phyloP scores from a whole-genome alignment of 2,329 filamentous ascomycete species.

The Phyllosticta citriasiana region DNA sequence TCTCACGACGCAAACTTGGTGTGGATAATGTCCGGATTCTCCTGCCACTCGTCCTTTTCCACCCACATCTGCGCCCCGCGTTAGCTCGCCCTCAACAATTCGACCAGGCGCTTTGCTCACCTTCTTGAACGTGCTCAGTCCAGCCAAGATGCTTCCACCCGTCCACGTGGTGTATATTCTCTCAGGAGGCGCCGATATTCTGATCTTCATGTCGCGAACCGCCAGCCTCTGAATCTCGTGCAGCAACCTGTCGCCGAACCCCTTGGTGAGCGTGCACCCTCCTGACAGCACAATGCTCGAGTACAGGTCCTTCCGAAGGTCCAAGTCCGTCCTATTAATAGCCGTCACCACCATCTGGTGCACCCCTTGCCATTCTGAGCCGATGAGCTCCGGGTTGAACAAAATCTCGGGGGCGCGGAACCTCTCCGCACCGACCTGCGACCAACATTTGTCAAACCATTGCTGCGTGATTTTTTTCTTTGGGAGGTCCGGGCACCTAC shows the following conservation, averaged over 20 bases:
- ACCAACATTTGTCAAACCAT: conserved; percentile 10
- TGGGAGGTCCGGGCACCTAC: conserved; percentile 33
- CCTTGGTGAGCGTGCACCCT: conserved; percentile 90
- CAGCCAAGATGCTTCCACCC: conserved; percentile 91
- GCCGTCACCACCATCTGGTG: conserved; percentile 97
- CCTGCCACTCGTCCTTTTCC: conserved; percentile 98
- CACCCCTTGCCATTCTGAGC: conserved; percentile 90
- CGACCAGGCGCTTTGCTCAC: conserved; percentile 41
- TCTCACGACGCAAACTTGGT: conserved; percentile 66
- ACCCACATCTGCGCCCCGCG: conserved; percentile 78
- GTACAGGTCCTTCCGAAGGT: conserved; percentile 86
- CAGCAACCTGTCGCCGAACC: conserved; percentile 86
- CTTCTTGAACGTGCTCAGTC: conserved; percentile 97
- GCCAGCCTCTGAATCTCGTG: conserved; percentile 87
- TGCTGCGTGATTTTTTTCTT: not conserved
- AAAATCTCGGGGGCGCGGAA: conserved; percentile 96
- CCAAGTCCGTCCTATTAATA: conserved; percentile 89
- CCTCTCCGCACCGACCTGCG: conserved; percentile 77
- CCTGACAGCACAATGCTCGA: conserved; percentile 96
- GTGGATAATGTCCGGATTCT: conserved; percentile 98
- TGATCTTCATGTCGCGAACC: conserved; percentile 98
- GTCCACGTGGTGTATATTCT: conserved; percentile 99
- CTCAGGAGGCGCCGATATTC: conserved; percentile 96
- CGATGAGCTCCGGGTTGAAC: conserved; percentile 94
- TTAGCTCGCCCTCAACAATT: not conserved